Conservation (phyloP, 306 rosid genomes). For the Dryas alaskensis region DNA sequence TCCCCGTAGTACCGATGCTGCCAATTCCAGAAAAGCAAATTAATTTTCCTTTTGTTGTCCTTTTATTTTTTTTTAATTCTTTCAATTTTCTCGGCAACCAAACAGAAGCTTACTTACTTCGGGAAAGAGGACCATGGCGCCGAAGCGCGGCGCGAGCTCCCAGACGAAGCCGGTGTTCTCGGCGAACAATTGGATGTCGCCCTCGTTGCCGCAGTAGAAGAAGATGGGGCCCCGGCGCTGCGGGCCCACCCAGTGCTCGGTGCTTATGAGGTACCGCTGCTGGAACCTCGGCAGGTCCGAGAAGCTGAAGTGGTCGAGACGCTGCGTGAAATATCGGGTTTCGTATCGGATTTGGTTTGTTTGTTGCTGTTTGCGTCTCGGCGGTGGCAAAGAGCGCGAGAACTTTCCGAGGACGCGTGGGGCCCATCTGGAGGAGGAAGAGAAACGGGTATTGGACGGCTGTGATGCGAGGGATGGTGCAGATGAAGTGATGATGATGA, state of each 20-base stretch:
- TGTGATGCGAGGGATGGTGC: conserved; percentile 29
- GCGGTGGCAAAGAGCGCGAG: conserved; percentile 20
- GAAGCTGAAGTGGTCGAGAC: conserved; percentile 85
- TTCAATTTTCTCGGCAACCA: conserved; percentile 5
- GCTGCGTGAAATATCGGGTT: conserved; percentile 59
- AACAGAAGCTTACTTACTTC: conserved; percentile 46
- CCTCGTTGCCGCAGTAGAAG: conserved; percentile 91
- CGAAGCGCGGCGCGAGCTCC: conserved; percentile 78
- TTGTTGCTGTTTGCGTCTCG: neutral
- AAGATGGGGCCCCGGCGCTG: conserved; percentile 62
- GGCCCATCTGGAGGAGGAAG: conserved; percentile 16
- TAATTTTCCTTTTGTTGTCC: neutral
- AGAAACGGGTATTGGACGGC: conserved; percentile 2
- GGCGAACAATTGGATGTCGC: conserved; percentile 87
- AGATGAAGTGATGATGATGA: conserved; percentile 10
- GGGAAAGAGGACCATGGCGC: conserved; percentile 81
- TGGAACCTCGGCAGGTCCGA: conserved; percentile 44
- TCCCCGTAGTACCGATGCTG: conserved; percentile 87
- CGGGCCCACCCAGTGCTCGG: conserved; percentile 62
- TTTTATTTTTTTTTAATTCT: neutral
- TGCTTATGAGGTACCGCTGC: conserved; percentile 79
- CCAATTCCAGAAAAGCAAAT: neutral
- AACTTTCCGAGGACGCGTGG: conserved; percentile 50
- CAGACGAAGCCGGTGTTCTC: conserved; percentile 74
- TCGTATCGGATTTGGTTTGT: conserved; percentile 40